phyloP scores from a whole-genome alignment of 768 basidiomycete genomes.

The Lentinula detonsa region DNA sequence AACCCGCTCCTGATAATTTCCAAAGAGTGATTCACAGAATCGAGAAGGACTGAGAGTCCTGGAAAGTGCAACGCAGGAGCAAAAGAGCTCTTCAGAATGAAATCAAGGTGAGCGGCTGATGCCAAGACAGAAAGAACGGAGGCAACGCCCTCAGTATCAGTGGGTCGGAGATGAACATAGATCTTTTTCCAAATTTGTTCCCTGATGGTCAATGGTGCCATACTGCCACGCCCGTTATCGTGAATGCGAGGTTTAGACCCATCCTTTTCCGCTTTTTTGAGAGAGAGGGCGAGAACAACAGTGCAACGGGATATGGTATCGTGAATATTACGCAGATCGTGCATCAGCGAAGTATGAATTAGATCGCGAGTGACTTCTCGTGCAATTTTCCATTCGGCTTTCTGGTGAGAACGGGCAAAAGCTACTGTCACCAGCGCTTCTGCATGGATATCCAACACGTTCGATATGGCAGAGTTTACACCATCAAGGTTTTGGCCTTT shows the following conservation, averaged over 20 bases:
- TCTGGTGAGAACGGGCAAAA: slow-evolving; percentile 25
- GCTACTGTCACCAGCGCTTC: slow-evolving; percentile 30
- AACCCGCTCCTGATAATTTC: slow-evolving; percentile 56
- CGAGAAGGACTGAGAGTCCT: slow-evolving; percentile 21
- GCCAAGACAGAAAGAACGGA: slow-evolving; percentile 55
- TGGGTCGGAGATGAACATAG: slow-evolving; percentile 52
- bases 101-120: slow-evolving; percentile 60
- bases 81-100: slow-evolving; percentile 45
- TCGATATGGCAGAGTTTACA: slow-evolving; percentile 15
- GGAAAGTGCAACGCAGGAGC: slow-evolving; percentile 14
- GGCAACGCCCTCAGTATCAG: slow-evolving; percentile 53
- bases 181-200: slow-evolving; percentile 64
- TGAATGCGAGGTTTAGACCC: not conserved
- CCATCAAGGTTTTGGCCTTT: slow-evolving; percentile 1
- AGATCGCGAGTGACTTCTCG: slow-evolving; percentile 28
- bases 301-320: slow-evolving; percentile 14
- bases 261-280: not conserved
- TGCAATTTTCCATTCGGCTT: slow-evolving; percentile 27
- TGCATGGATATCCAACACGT: slow-evolving; percentile 34
- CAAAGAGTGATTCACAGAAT: slow-evolving; percentile 59
- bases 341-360: slow-evolving; percentile 22
- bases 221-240: slow-evolving; percentile 9
- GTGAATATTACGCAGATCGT: slow-evolving; percentile 25
- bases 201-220: slow-evolving; percentile 36
- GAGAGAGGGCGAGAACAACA: slow-evolving; percentile 7